phyloP scores from a whole-genome alignment of 2,329 filamentous ascomycete genomes.

The Cylindrodendrum hubeiense region DNA sequence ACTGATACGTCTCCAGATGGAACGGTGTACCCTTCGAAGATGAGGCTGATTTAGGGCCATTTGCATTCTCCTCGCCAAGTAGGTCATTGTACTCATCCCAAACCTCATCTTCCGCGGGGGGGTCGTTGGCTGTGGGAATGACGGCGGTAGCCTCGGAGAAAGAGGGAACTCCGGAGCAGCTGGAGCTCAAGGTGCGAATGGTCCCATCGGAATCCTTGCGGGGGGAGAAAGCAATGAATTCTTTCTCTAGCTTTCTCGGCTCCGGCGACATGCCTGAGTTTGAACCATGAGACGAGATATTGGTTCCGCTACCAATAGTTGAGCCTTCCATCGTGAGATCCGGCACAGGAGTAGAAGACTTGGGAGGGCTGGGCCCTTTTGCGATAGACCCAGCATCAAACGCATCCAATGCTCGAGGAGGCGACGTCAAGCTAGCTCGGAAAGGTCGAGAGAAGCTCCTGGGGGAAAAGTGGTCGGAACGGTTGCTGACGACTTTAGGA shows the following conservation, averaged over 20 bases:
- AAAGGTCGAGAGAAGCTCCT: slow-evolving; percentile 92
- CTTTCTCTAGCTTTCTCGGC: slow-evolving; percentile 53
- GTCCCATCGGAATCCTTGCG: slow-evolving; percentile 78
- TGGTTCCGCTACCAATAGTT: slow-evolving; percentile 48
- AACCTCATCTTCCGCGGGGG: slow-evolving; percentile 83
- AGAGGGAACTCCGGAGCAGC: slow-evolving; percentile 73
- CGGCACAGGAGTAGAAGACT: slow-evolving; percentile 52
- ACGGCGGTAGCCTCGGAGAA: slow-evolving; percentile 75
- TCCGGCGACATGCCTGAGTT: slow-evolving; percentile 48
- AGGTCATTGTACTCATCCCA: slow-evolving; percentile 97
- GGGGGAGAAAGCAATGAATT: slow-evolving; percentile 81
- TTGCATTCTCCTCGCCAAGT: slow-evolving; percentile 71
- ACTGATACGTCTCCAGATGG: slow-evolving; percentile 64
- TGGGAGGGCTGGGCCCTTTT: slow-evolving; percentile 61
- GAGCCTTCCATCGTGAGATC: slow-evolving; percentile 54
- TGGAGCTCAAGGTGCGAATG: slow-evolving; percentile 62
- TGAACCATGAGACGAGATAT: slow-evolving; percentile 47
- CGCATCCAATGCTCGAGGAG: slow-evolving; percentile 45
- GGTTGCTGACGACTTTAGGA: slow-evolving; percentile 80
- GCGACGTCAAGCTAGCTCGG: slow-evolving; percentile 60
- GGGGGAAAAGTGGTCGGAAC: slow-evolving; percentile 75
- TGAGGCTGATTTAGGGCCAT: slow-evolving; percentile 63
- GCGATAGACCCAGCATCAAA: slow-evolving; percentile 56
- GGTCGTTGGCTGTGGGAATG: slow-evolving; percentile 71
- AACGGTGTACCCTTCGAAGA: slow-evolving; percentile 70